phyloP scores from a whole-genome alignment of 2,329 filamentous ascomycete species.

The Xylariaceae sp. region DNA sequence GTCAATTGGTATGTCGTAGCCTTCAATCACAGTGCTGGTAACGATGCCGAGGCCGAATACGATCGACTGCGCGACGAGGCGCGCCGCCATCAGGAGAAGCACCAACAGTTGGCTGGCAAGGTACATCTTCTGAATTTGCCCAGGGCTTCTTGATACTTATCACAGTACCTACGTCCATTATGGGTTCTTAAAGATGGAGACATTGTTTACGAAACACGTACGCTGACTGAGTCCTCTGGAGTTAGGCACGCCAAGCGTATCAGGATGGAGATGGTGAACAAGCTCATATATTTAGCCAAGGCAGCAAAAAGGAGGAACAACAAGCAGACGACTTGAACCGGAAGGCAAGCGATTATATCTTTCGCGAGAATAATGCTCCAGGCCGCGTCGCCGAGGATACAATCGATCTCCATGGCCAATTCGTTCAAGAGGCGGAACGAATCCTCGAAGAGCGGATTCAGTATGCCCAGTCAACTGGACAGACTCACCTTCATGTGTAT shows the following conservation, averaged over 20 bases:
- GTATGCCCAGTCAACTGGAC: constrained; percentile 67
- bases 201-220: no score
- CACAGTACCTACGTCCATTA: no score
- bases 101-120: no score
- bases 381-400: constrained; percentile 74
- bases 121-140: no score
- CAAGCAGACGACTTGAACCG: constrained; percentile 86
- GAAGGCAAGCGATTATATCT: constrained; percentile 90
- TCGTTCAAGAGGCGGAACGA: constrained; percentile 89
- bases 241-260: constrained; percentile 80
- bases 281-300: constrained; percentile 80
- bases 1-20: constrained; percentile 44
- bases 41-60: constrained; percentile 77
- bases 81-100: no score
- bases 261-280: constrained; percentile 72
- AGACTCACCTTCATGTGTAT: constrained; percentile 79
- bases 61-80: constrained; percentile 84
- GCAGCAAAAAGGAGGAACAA: constrained; percentile 74
- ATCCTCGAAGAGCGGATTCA: constrained; percentile 83
- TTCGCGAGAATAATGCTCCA: constrained; percentile 85
- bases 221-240: no score
- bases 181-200: no score
- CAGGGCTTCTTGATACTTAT: no score
- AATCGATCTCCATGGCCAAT: constrained; percentile 92
- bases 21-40: constrained; percentile 68